Evolutionary conservation across 2,329 filamentous ascomycete species (phyloP), one percentile per base, ranked within the genome.

Genomic region (Aspergillus eucalypticola): DNA sequence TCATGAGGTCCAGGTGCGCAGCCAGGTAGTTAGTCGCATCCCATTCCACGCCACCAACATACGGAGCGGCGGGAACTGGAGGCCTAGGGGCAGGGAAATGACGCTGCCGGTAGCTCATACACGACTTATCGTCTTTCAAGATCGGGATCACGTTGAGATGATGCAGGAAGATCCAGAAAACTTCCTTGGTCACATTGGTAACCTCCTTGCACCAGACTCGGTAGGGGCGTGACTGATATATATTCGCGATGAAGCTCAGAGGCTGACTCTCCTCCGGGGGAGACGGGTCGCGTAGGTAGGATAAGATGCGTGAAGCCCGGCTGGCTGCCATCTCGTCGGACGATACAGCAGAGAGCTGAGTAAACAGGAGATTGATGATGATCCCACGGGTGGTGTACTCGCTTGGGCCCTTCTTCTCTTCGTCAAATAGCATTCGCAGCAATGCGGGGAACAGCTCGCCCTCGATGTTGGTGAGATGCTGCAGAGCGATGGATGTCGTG

Each of bases 91-190:
- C 86, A 0, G 95, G 94, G 73, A 97, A 98, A 76, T 90, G 81
- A 86, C 90, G 51, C 82, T 82, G 76, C 27, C 75, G 71, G 59
- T 75, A 78, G 25, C 68, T 70, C 58, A 67, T 76, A 50, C 67
- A 64, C 58, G 71, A 25, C 32, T 75, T 70, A 5, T 73, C 71
- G 23, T 71, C 65, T 50, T 76, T 70, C 55, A 71, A 63, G 58
- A 78, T 67, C 32, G 91, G 84, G 39, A 98, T 85, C 49, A 97
- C 88, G 69, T 98, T 98, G 60, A 96, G 82, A 67, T 96, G 90
- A 76, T 98, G 94, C 56, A 98, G 83, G 79, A 98, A 99, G 73
- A 98, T 98, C 94, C 94, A 99, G 74, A 99, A 99, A 27, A 98
- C 94, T 75, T 99, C 94, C 76, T 97, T 97, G 44, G 93, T 96